A percentile compares a stretch with the other conserved stretches of the same genome.
These are phyloP conservation scores for Quillaja saponaria DNA, from an alignment of 306 rosid genomes.

Conservation along the genomic window DNA sequence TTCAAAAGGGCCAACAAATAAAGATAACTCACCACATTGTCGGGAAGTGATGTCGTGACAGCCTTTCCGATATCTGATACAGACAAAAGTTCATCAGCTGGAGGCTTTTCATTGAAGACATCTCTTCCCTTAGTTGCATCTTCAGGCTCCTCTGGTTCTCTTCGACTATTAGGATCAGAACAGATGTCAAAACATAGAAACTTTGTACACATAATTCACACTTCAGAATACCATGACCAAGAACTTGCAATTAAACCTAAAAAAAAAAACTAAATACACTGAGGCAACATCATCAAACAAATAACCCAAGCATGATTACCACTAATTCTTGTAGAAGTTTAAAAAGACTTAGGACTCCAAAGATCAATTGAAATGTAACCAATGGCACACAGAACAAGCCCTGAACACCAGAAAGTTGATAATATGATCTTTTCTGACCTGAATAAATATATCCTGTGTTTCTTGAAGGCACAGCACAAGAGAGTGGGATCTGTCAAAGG, in stretches of 20 bases:
- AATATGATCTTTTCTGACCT: conserved; percentile 48
- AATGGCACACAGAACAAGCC: background rate
- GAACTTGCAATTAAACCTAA: conserved; percentile 18
- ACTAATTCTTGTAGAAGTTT: conserved; percentile 1
- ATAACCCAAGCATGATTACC: conserved; percentile 6
- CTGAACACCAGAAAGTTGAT: background rate
- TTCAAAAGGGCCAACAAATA: conserved; percentile 3
- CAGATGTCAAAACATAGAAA: conserved; percentile 29
- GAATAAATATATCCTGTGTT: conserved; percentile 90
- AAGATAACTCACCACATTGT: conserved; percentile 78
- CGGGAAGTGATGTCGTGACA: conserved; percentile 90
- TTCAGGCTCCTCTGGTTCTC: conserved; percentile 99
- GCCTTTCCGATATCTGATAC: conserved; percentile 95
- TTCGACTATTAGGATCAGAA: conserved; percentile 55
- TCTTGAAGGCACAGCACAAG: conserved; percentile 95
- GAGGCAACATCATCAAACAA: conserved; percentile 12
- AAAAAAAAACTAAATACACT: conserved; percentile 9
- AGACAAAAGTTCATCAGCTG: conserved; percentile 92
- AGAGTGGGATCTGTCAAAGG: conserved; percentile 95
- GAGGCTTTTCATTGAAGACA: conserved; percentile 96
- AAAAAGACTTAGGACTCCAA: background rate
- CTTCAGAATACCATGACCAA: background rate
- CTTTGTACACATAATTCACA: too few species aligned
- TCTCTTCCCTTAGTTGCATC: conserved; percentile 99
- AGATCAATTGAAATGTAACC: background rate